phyloP scores from a whole-genome alignment of 768 basidiomycete genomes.

The Suillus americanus region DNA sequence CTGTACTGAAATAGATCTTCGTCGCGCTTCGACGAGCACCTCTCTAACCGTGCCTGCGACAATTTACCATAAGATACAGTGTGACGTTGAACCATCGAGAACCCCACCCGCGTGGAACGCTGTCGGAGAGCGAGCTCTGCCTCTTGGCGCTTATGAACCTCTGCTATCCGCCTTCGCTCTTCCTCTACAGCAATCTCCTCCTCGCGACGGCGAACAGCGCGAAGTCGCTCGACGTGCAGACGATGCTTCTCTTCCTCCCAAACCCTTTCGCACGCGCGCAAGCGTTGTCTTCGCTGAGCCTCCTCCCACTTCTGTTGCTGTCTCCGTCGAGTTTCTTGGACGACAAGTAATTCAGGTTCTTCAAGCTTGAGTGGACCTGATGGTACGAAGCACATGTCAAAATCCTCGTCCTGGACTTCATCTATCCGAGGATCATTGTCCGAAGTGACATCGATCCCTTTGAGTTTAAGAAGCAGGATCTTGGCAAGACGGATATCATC shows the following conservation, averaged over 20 bases:
- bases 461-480: constrained; percentile 59
- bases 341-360: constrained; percentile 41
- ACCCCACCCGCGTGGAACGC: constrained; percentile 24
- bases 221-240: constrained; percentile 38
- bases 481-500: constrained; percentile 69
- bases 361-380: constrained; percentile 39
- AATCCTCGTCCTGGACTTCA: constrained; percentile 52
- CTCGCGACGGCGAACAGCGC: constrained; percentile 35
- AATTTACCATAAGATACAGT: constrained; percentile 6
- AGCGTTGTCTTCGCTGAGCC: constrained; percentile 37
- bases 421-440: constrained; percentile 65
- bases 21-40: constrained; percentile 15
- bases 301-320: constrained; percentile 34
- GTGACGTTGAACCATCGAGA: not conserved
- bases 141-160: constrained; percentile 14
- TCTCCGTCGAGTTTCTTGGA: constrained; percentile 34
- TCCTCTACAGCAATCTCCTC: constrained; percentile 25
- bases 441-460: constrained; percentile 56
- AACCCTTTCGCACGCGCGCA: constrained; percentile 45
- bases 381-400: constrained; percentile 38
- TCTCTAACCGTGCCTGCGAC: constrained; percentile 19
- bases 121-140: constrained; percentile 10
- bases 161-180: constrained; percentile 24
- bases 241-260: constrained; percentile 50
- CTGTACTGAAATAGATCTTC: constrained; percentile 33